Conservation (phyloP, 495 filamentous ascomycete species). For the Talaromyces wortmannii region DNA sequence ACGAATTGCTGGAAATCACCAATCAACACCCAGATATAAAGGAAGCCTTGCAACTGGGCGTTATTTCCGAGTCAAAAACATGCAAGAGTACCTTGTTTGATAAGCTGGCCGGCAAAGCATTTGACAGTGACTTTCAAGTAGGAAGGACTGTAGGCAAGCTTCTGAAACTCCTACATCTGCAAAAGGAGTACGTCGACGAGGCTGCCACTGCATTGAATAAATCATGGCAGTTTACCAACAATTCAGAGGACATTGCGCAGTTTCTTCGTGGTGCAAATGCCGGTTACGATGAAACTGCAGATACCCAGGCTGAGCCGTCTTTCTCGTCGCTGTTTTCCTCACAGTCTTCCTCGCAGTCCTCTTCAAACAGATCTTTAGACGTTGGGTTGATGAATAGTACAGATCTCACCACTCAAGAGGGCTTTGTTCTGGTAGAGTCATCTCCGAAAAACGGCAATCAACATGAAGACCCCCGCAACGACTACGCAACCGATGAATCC, state of each 20-base stretch:
- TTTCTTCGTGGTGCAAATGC: not conserved
- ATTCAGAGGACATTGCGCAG: not conserved
- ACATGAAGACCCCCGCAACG: not conserved
- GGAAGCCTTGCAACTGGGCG: constrained; percentile 18
- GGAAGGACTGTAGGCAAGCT: constrained; percentile 1
- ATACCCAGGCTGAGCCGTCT: not conserved
- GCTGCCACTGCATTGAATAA: constrained; percentile 7
- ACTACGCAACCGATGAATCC: not conserved
- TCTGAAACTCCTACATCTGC: constrained; percentile 6
- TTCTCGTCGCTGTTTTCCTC: no score
- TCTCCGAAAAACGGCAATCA: not conserved
- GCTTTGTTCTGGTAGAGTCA: not conserved
- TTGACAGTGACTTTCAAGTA: constrained; percentile 7
- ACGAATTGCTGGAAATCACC: constrained; percentile 12
- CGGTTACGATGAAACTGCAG: not conserved
- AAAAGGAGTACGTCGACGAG: constrained; percentile 3
- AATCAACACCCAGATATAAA: constrained; percentile 10
- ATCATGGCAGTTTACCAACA: constrained; percentile 14
- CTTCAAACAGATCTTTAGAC: no score
- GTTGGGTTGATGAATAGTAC: not conserved
- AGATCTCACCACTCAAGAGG: not conserved
- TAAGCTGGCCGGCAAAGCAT: not conserved
- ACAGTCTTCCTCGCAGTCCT: no score
- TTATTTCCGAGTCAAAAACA: not conserved
- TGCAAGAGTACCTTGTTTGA: constrained; percentile 2